These are phyloP conservation scores for Ogataea thermomethanolica DNA, from an alignment of 805 yeast species.

Conservation along the genomic window DNA sequence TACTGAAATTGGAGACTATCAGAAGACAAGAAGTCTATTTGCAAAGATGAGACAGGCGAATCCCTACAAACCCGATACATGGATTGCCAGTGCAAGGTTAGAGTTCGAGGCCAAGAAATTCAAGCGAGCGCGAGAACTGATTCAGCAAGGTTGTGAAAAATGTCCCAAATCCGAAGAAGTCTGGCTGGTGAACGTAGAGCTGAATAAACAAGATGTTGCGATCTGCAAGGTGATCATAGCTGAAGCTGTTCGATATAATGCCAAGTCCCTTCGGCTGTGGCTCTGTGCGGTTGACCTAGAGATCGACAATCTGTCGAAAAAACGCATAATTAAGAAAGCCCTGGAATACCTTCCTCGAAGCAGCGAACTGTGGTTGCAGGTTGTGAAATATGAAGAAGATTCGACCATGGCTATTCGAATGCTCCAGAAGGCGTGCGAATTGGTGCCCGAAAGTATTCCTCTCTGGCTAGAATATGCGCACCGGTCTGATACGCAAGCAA, in stretches of 20 bases:
- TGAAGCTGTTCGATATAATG: slow-evolving; percentile 58
- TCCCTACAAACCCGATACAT: slow-evolving; percentile 70
- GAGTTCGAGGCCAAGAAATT: slow-evolving; percentile 64
- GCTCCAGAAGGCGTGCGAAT: slow-evolving; percentile 60
- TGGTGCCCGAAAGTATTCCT: slow-evolving; percentile 60
- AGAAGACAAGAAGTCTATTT: slow-evolving; percentile 56
- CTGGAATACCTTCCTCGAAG: slow-evolving; percentile 59
- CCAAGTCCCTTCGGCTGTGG: slow-evolving; percentile 67
- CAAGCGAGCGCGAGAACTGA: slow-evolving; percentile 53
- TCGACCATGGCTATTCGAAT: slow-evolving; percentile 48
- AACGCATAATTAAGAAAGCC: slow-evolving; percentile 64
- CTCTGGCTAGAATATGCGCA: slow-evolving; percentile 63
- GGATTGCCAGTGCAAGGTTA: slow-evolving; percentile 82
- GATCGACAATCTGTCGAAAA: slow-evolving; percentile 47
- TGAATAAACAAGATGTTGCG: slow-evolving; percentile 45
- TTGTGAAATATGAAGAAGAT: slow-evolving; percentile 58
- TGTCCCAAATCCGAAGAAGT: slow-evolving; percentile 67
- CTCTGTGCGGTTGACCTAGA: slow-evolving; percentile 65
- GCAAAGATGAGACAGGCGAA: slow-evolving; percentile 67
- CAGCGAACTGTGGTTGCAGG: slow-evolving; percentile 62
- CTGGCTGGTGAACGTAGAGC: slow-evolving; percentile 77
- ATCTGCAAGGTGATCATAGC: slow-evolving; percentile 57
- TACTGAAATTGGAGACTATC: slow-evolving; percentile 49
- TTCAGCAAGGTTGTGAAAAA: slow-evolving; percentile 69
- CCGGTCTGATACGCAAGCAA: slow-evolving; percentile 48